Conservation (phyloP, 148 eudicot genomes). For the Chenopodium quinoa region DNA sequence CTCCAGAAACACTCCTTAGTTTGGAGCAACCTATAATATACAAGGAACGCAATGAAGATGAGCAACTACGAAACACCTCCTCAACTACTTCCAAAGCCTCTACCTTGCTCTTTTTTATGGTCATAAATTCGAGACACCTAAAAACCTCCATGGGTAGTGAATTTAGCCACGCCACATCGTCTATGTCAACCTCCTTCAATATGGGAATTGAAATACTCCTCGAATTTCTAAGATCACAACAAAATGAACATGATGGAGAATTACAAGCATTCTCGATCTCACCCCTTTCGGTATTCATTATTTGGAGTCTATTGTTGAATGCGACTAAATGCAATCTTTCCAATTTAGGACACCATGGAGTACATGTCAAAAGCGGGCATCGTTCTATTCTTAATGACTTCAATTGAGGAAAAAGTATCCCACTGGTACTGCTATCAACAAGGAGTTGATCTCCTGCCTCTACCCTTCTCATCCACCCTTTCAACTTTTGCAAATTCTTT, state of each 20-base stretch:
- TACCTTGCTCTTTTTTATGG: not conserved
- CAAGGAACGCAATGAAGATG: slow-evolving; percentile 13
- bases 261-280: not conserved
- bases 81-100: slow-evolving; percentile 15
- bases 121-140: not conserved
- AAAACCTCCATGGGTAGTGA: slow-evolving; percentile 1
- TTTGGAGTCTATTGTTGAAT: not conserved
- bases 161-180: not conserved
- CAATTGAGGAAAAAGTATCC: not conserved
- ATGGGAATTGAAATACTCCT: not conserved
- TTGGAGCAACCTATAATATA: not conserved
- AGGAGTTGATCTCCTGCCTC: not conserved
- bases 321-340: not conserved
- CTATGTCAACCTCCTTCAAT: not conserved
- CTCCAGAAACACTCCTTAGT: slow-evolving; percentile 3
- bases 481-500: not conserved
- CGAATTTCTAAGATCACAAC: not conserved
- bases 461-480: slow-evolving; percentile 21
- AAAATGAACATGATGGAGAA: not conserved
- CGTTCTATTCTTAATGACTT: not conserved
- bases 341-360: slow-evolving; percentile 16
- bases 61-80: slow-evolving; percentile 20
- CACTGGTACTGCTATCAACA: too few species aligned
- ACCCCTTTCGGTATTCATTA: not conserved
- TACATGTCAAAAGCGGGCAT: slow-evolving; percentile 5